Evolutionary conservation across 2,329 filamentous ascomycete species (phyloP), one percentile per base, ranked within the genome.

Genomic region (Beauveria rudraprayagi): DNA sequence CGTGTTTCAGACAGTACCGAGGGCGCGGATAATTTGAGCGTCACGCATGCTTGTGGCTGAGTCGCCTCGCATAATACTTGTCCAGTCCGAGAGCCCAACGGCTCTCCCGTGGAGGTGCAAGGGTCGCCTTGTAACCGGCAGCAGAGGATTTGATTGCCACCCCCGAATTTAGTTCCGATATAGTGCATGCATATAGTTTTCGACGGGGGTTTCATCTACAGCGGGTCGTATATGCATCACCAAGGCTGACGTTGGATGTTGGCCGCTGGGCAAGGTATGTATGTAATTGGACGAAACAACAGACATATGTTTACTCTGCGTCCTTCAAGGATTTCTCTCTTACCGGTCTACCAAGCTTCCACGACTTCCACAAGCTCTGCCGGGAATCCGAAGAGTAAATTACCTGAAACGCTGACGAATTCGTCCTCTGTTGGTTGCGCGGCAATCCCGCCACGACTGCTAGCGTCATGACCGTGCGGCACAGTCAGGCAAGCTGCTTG

Each of bases 381-480:
- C 19, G 30, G 28, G 3, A 5, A 50, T 22, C 4, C 19, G 30
- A 2, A 43, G 43, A 41, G 11, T 22, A 50, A 1, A 22, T 14
- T 52, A 24, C 26, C 56, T 44, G 56, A 59, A 59, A 59, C 56
- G 47, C 47, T 50, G 24, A 40, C 34, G 24, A 59, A 22, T 22
- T 24, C 22, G 30, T 5, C 30, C 34, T 34, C n/a, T 26, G 41
- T 30, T 48, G 56, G 34, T 26, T 22, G 26, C 51, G 47, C 47
- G 47, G 47, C 34, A 41, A 34, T 43, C 55, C 24, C 26, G 24
- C 16, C 30, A 17, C 16, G 7, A 43, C 30, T 34, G 26, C 40
- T 59, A 52, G 47, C 47, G 47, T 34, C 16, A 43, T 17, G 56
- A 40, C 56, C 47, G 56, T 52, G 56, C 56, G 47, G 56, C n/a